phyloP scores from a whole-genome alignment of 208 protist species.

The Trypanosoma platydactyli region DNA sequence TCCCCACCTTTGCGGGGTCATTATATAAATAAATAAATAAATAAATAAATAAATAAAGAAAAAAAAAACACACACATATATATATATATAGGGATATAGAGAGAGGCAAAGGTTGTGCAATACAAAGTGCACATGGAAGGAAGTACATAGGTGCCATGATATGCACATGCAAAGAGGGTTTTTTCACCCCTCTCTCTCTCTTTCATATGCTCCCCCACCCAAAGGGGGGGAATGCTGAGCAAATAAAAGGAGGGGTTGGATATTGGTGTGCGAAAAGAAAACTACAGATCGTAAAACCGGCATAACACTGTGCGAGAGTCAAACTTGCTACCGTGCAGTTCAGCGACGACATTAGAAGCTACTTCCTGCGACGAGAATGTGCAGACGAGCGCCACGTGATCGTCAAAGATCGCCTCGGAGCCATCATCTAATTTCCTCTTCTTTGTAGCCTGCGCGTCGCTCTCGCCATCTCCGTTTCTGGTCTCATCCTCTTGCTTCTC shows the following conservation, averaged over 20 bases:
- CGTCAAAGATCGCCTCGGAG: conserved; percentile 38
- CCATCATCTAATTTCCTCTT: conserved; percentile 16
- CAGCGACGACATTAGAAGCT: conserved; percentile 56
- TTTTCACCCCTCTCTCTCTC: background rate
- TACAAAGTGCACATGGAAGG: background rate
- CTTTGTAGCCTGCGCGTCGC: background rate
- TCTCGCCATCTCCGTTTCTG: background rate
- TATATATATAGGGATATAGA: background rate
- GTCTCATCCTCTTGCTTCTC: background rate
- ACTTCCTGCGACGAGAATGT: conserved; percentile 44
- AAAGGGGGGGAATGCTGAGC: background rate
- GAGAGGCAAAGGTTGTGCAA: background rate
- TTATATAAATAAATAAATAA: background rate
- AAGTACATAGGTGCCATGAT: background rate
- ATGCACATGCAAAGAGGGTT: background rate
- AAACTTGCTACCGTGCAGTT: conserved; percentile 59
- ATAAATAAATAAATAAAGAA: background rate
- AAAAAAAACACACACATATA: background rate
- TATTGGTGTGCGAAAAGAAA: background rate
- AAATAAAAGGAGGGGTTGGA: background rate
- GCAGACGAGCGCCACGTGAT: conserved; percentile 61
- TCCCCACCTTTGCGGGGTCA: no score
- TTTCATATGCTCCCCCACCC: background rate
- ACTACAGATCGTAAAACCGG: conserved; percentile 40
- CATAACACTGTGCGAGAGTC: conserved; percentile 61